Evolutionary conservation across 768 basidiomycete genomes (phyloP), one percentile per base, ranked within the genome.

Genomic region (Kockovaella imperatae): DNA sequence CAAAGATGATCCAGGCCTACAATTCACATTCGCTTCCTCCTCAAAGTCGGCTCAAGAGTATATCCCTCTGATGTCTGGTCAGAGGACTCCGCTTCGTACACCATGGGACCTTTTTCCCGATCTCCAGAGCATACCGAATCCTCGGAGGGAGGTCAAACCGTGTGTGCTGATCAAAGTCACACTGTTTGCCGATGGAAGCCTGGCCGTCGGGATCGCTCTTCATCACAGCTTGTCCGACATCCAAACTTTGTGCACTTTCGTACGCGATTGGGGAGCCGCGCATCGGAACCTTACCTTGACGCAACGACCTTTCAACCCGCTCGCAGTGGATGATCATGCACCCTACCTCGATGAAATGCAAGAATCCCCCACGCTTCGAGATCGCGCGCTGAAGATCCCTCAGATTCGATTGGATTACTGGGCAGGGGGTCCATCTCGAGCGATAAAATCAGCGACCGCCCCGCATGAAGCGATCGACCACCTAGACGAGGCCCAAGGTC

Each of bases 161-260:
- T 38, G 36, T 2, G 39, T 51, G 28, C 24, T 20, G 14, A 44
- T 51, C 30, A 51, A 51, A 29, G 35, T 51, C 31, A 51, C 49
- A 17, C 6, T 21, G 3, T 51, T 45, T 24, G 7, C 42, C 17
- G 4, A 35, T 28, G 43, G 49, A 10, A 44, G 43, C 7, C 7
- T 51, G 1, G 34, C 43, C 26, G 24, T 51, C 14, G 49, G 38
- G 4, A 30, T 39, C 8, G 43, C 43, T 20, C 26, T 51, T 21
- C 49, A 51, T 45, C 49, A 51, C 24, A 38, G n/a, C 10, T 21
- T 51, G 7, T 18, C 44, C 6, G 49, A 51, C 39, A 35, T 44
- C 5, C 31, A 35, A 14, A 6, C 30, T 4, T 25, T 51, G 10
- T 14, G n/a, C 5, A 11, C 28, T 8, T 51, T 51, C 43, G 31